phyloP scores from a whole-genome alignment of 805 yeast species.

The Monosporozyma servazzii region DNA sequence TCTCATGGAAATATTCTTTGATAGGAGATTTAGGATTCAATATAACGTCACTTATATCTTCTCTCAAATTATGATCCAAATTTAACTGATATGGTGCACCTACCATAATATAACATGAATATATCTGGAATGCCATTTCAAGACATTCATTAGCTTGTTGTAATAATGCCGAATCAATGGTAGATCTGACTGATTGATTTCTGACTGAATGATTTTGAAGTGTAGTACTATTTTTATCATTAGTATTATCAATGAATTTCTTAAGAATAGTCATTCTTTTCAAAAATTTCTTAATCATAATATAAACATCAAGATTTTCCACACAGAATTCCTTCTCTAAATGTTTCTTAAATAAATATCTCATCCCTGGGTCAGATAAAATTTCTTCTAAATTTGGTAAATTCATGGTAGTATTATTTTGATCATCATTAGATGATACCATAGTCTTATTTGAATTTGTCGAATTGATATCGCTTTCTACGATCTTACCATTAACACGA shows the following conservation, averaged over 20 bases:
- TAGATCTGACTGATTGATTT: conserved; percentile 21
- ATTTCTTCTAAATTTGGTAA: conserved; percentile 31
- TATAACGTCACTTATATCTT: conserved; percentile 35
- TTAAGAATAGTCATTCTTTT: conserved; percentile 38
- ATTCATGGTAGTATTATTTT: neutral
- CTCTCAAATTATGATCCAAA: conserved; percentile 47
- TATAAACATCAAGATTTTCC: conserved; percentile 68
- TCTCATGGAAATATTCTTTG: neutral
- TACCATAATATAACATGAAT: conserved; percentile 51
- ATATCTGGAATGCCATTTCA: conserved; percentile 54
- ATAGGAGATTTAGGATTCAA: conserved; percentile 32
- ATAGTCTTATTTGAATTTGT: neutral
- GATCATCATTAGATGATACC: neutral
- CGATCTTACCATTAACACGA: neutral
- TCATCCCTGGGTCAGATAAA: conserved; percentile 66
- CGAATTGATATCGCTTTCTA: neutral
- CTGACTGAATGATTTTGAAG: neutral
- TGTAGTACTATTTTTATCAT: conserved; percentile 4
- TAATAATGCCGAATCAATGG: conserved; percentile 33
- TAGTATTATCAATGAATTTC: conserved; percentile 29
- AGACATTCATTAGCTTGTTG: conserved; percentile 46
- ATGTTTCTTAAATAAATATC: conserved; percentile 58
- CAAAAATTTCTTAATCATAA: conserved; percentile 46
- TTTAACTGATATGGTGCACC: conserved; percentile 67
- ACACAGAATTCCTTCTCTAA: conserved; percentile 55